Percentiles rank a stretch among this genome's conserved stretches.
These are phyloP conservation scores for Colletotrichum echinochloae DNA, from an alignment of 2,329 filamentous ascomycete genomes.

Conservation along the genomic window DNA sequence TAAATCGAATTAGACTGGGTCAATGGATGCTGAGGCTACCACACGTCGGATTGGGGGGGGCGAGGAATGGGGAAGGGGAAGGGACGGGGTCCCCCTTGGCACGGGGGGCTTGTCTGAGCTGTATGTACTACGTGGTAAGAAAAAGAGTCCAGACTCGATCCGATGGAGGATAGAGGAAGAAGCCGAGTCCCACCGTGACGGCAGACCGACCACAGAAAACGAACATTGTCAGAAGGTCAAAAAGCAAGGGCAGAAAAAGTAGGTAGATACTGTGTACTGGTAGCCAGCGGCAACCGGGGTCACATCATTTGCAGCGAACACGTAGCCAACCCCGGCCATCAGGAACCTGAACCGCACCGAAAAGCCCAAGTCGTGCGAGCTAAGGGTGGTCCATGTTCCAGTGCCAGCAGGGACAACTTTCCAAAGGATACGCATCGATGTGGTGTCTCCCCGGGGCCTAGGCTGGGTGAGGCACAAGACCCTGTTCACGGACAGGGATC, in stretches of 20 bases:
- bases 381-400: constrained; percentile 39
- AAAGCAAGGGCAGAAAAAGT: constrained; percentile 2
- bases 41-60: neutral
- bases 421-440: constrained; percentile 11
- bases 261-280: too few relatives aligned
- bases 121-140: too few relatives aligned
- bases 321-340: constrained; percentile 25
- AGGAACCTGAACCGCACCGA: constrained; percentile 30
- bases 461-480: constrained; percentile 29
- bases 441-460: constrained; percentile 20
- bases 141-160: constrained; percentile 11
- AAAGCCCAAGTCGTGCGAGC: constrained; percentile 22
- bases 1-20: constrained; percentile 13
- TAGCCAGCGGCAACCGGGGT: neutral
- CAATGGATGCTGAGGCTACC: constrained; percentile 12
- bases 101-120: constrained; percentile 19
- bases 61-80: neutral
- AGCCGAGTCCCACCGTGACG: neutral
- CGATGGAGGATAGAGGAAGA: constrained; percentile 7
- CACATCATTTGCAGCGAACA: constrained; percentile 19
- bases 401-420: constrained; percentile 23
- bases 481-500: constrained; percentile 39
- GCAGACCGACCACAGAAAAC: neutral
- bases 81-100: constrained; percentile 15
- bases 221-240: constrained; percentile 4